These are phyloP conservation scores for Daedaleopsis sinensis DNA, from an alignment of 768 basidiomycete species.

Conservation along the genomic window DNA sequence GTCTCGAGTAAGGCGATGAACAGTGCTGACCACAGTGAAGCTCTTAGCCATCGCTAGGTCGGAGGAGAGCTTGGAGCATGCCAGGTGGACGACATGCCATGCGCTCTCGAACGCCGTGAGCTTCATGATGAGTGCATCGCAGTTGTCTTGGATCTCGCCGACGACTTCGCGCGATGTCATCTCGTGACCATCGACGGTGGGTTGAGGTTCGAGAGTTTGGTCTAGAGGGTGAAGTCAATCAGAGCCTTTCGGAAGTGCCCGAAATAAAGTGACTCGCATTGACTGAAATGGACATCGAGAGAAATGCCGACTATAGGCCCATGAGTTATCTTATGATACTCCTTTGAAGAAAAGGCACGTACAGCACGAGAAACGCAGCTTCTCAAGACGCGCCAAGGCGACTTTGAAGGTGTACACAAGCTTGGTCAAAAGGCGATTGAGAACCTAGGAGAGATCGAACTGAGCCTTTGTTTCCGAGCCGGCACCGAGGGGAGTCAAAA, in stretches of 20 bases:
- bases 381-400: conserved; percentile 27
- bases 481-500: not conserved
- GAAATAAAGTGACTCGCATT: conserved; percentile 5
- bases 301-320: conserved; percentile 19
- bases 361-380: conserved; percentile 27
- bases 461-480: not conserved
- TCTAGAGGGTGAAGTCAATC: conserved; percentile 1
- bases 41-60: conserved; percentile 27
- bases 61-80: conserved; percentile 24
- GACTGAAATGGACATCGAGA: conserved; percentile 21
- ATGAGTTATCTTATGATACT: not conserved
- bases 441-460: conserved; percentile 15
- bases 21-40: conserved; percentile 21
- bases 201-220: conserved; percentile 7
- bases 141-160: conserved; percentile 19
- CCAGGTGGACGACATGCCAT: conserved; percentile 31
- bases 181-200: conserved; percentile 7
- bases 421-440: conserved; percentile 23
- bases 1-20: not conserved
- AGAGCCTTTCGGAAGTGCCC: not conserved
- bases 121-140: conserved; percentile 23
- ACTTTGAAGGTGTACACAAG: conserved; percentile 26
- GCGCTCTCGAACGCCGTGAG: conserved; percentile 32
- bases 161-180: conserved; percentile 10
- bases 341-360: not conserved